Conservation (phyloP, 2,329 filamentous ascomycete genomes). For the Cladosporium sp. region DNA sequence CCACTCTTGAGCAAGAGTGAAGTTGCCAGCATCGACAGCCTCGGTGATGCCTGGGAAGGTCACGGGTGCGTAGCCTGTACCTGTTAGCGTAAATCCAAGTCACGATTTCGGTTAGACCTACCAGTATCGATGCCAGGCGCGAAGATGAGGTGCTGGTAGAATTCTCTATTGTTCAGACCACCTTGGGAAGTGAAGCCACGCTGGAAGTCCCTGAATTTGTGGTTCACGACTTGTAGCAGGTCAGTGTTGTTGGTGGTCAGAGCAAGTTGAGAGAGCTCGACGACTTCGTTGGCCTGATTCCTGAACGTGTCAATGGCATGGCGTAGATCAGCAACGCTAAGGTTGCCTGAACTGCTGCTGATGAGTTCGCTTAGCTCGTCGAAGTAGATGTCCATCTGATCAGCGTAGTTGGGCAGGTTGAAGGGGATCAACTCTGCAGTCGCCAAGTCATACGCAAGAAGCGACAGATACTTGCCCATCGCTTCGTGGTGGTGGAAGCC, state of each 20-base stretch:
- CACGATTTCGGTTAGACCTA: conserved; percentile 7
- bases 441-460: conserved; percentile 40
- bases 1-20: conserved; percentile 17
- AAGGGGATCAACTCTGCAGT: conserved; percentile 39
- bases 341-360: conserved; percentile 41
- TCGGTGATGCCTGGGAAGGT: conserved; percentile 60
- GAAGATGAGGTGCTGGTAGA: conserved; percentile 45
- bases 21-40: conserved; percentile 32
- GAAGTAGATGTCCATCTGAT: conserved; percentile 36
- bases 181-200: conserved; percentile 44
- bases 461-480: conserved; percentile 43
- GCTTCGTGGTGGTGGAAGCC: conserved; percentile 47
- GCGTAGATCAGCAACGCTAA: conserved; percentile 39
- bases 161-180: conserved; percentile 42
- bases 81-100: background rate
- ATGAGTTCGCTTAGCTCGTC: conserved; percentile 29
- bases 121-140: conserved; percentile 42
- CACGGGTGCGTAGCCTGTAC: conserved; percentile 63
- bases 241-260: conserved; percentile 20
- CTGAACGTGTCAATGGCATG: conserved; percentile 43
- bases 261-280: conserved; percentile 14
- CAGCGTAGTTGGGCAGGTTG: conserved; percentile 40
- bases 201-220: conserved; percentile 44
- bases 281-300: conserved; percentile 36
- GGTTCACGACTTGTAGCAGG: conserved; percentile 38